Base-by-base conservation (phyloP, 495 filamentous ascomycete species). In the Aspergillus panamensis region DNA sequence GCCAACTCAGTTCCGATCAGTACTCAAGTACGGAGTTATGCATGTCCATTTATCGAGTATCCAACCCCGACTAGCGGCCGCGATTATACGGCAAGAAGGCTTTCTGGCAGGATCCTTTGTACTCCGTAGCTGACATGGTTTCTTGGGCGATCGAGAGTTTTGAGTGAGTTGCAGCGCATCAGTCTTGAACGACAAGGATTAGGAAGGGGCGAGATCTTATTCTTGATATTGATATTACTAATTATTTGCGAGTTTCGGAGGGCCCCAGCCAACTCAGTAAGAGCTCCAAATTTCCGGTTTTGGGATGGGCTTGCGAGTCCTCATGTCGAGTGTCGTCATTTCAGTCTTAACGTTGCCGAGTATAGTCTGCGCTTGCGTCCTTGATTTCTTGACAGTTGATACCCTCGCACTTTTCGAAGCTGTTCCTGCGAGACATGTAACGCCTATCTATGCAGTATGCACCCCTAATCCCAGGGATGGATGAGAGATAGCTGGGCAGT, bases 211-310 rank as follows among this genome's bases (percentile, higher is more conserved):
- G 35, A 39, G n/a, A 9, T 53, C 17, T 50, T 32, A 20, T 16
- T 39, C 17, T 50, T 2, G 48, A 29, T 5, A 5, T 48, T 8
- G 30, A 8, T 39, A 55, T 48, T 48, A 55, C 8, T 55, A 32
- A 55, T 55, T 55, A 45, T 33, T 45, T 40, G 47, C 52, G 58
- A 51, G 32, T 17, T 14, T 61, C 59, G 59, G 59, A 25, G 25
- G 25, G 2, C 25, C 25, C 25, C 25, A 25, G 5, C 25, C 25
- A 25, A 25, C 25, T 25, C 25, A 5, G 5, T 5, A 25, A 25
- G 25, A 25, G 25, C 25, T 25, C 25, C 25, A 2, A 40, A 40
- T 40, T 16, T 40, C 12, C 9, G 42, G 42, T 45, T 21, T 20
- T 45, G 7, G 16, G 16, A 25, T 25, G 25, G 25, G 2, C 25